These are phyloP conservation scores for Hyaloperonospora arabidopsidis DNA, from an alignment of 352 stramenopile species.

Conservation along the genomic window DNA sequence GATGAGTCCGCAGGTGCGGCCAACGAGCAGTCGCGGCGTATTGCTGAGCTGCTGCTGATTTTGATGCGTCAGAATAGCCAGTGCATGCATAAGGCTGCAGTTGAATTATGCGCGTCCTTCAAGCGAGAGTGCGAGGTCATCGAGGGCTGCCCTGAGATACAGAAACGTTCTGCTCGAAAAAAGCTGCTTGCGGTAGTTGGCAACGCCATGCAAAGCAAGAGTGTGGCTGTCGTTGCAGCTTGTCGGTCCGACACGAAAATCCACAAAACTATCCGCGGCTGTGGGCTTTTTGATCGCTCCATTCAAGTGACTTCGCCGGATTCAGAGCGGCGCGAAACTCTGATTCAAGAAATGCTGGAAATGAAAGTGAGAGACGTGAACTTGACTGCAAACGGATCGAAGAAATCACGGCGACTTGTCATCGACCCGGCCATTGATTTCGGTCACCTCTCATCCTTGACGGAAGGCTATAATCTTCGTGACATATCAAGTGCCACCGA, in stretches of 20 bases:
- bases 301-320: slow-evolving; percentile 55
- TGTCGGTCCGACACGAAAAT: slow-evolving; percentile 54
- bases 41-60: slow-evolving; percentile 66
- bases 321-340: slow-evolving; percentile 47
- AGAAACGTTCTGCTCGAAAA: slow-evolving; percentile 14
- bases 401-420: slow-evolving; percentile 8
- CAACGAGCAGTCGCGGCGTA: slow-evolving; percentile 83
- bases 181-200: slow-evolving; percentile 45
- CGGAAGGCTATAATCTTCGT: slow-evolving; percentile 75
- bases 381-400: slow-evolving; percentile 12
- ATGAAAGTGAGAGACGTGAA: slow-evolving; percentile 37
- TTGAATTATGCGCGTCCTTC: slow-evolving; percentile 48
- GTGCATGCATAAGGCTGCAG: slow-evolving; percentile 51
- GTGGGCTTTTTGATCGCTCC: slow-evolving; percentile 61
- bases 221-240: slow-evolving; percentile 52
- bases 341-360: slow-evolving; percentile 54
- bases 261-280: slow-evolving; percentile 53
- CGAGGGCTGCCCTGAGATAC: slow-evolving; percentile 13
- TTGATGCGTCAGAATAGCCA: slow-evolving; percentile 46
- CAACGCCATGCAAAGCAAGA: slow-evolving; percentile 55
- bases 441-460: slow-evolving; percentile 48
- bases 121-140: slow-evolving; percentile 34
- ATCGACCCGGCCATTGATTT: slow-evolving; percentile 61
- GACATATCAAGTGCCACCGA: slow-evolving; percentile 66
- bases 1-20: slow-evolving; percentile 55